A percentile compares a stretch with the other conserved stretches of the same genome.
These are phyloP conservation scores for Teunomyces kruisii DNA, from an alignment of 805 yeast genomes.

Conservation along the genomic window DNA sequence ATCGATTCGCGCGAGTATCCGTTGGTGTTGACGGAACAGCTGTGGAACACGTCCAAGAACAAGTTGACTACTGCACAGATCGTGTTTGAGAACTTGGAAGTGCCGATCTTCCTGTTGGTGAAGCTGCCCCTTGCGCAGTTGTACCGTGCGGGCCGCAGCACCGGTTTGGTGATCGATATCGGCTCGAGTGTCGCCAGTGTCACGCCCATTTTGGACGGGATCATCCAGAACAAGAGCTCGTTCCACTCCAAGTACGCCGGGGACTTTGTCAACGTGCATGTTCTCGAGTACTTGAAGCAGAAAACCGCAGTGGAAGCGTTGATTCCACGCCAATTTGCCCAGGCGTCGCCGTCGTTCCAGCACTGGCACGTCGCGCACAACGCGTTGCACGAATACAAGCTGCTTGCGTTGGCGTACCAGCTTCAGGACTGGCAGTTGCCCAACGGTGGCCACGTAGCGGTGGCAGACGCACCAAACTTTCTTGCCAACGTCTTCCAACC, in stretches of 20 bases:
- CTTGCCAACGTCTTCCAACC: constrained; percentile 77
- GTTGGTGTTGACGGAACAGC: constrained; percentile 59
- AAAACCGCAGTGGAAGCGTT: constrained; percentile 24
- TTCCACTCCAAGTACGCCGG: constrained; percentile 78
- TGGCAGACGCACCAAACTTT: constrained; percentile 50
- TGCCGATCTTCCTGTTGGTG: constrained; percentile 74
- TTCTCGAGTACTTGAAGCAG: constrained; percentile 45
- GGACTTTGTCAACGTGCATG: constrained; percentile 71
- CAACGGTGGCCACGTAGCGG: constrained; percentile 43
- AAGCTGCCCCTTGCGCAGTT: constrained; percentile 77
- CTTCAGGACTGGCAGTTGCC: constrained; percentile 56
- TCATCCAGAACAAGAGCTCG: constrained; percentile 62
- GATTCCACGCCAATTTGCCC: constrained; percentile 16
- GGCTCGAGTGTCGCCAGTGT: constrained; percentile 71
- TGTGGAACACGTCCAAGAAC: constrained; percentile 66
- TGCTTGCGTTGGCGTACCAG: constrained; percentile 18
- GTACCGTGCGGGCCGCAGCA: constrained; percentile 74
- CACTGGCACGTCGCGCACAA: constrained; percentile 37
- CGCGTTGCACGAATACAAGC: constrained; percentile 37
- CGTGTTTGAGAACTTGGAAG: constrained; percentile 71
- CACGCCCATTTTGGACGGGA: constrained; percentile 78
- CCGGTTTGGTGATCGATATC: constrained; percentile 77
- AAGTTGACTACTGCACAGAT: constrained; percentile 60
- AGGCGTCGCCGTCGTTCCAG: constrained; percentile 29
- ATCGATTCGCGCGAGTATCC: constrained; percentile 63